These are phyloP conservation scores for Cutaneotrichosporon mucoides DNA, from an alignment of 1,284 basidiomycete genomes.

Conservation along the genomic window DNA sequence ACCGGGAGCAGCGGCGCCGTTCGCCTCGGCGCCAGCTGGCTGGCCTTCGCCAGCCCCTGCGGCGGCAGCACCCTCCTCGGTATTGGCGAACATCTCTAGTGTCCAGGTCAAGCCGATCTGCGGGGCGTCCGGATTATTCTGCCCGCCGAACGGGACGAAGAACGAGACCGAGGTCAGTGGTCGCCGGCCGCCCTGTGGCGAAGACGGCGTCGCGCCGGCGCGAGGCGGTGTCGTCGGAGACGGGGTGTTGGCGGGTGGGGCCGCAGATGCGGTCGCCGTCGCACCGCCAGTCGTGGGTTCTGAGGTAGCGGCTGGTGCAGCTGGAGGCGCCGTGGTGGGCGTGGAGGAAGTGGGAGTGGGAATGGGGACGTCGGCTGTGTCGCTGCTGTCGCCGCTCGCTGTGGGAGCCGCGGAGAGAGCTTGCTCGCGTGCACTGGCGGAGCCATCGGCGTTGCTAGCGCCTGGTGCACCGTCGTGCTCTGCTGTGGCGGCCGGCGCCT, in stretches of 20 bases:
- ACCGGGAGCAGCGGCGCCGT: neutral
- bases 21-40: neutral
- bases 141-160: constrained; percentile 7
- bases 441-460: too few species aligned
- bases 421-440: too few species aligned
- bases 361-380: too few species aligned
- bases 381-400: too few species aligned
- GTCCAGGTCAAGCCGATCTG: constrained; percentile 15
- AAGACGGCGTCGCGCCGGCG: neutral
- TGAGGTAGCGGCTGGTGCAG: too few species aligned
- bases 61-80: constrained; percentile 4
- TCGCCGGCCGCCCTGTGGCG: constrained; percentile 1
- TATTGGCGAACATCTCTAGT: constrained; percentile 17
- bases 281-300: too few species aligned
- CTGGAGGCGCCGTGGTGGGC: too few species aligned
- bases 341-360: too few species aligned
- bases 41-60: neutral
- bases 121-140: constrained; percentile 1
- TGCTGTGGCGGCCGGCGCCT: too few species aligned
- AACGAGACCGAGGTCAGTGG: constrained; percentile 4
- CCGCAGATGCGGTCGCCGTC: neutral
- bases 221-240: neutral
- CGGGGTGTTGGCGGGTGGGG: neutral
- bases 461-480: too few species aligned
- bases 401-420: too few species aligned